phyloP scores from a whole-genome alignment of 768 basidiomycete species.

The Leucosporidium scottii region DNA sequence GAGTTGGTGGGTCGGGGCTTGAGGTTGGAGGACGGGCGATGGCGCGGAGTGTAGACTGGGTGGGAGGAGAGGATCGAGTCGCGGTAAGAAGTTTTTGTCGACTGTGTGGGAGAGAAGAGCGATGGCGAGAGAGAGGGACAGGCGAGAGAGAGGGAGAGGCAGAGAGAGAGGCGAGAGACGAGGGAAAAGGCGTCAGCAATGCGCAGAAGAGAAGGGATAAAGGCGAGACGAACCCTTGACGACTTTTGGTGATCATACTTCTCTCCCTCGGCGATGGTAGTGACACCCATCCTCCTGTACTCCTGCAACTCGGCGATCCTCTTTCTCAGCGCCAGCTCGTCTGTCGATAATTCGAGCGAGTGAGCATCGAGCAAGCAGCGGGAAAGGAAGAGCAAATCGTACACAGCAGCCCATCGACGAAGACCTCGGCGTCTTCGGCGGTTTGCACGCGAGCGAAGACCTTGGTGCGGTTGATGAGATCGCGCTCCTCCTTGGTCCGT shows the following conservation, averaged over 20 bases:
- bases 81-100: slow-evolving; percentile 3
- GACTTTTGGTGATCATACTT: slow-evolving; percentile 71
- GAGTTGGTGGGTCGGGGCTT: slow-evolving; percentile 20
- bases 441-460: slow-evolving; percentile 88
- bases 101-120: not conserved
- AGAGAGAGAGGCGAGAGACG: not conserved
- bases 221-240: slow-evolving; percentile 58
- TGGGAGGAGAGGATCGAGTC: not conserved
- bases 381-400: slow-evolving; percentile 18
- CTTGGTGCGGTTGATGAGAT: slow-evolving; percentile 77
- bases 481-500: slow-evolving; percentile 79
- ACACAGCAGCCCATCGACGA: slow-evolving; percentile 86
- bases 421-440: slow-evolving; percentile 79
- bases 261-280: slow-evolving; percentile 78
- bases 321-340: slow-evolving; percentile 79
- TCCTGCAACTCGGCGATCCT: slow-evolving; percentile 85
- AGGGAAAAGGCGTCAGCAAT: not conserved
- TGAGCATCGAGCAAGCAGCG: too few relatives aligned
- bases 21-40: not conserved
- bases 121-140: not conserved
- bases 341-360: slow-evolving; percentile 48
- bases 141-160: not conserved
- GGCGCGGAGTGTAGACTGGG: not conserved
- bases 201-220: too few relatives aligned
- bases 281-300: slow-evolving; percentile 77